phyloP scores from a whole-genome alignment of 805 yeast genomes.

The Saturnispora saitoi region DNA sequence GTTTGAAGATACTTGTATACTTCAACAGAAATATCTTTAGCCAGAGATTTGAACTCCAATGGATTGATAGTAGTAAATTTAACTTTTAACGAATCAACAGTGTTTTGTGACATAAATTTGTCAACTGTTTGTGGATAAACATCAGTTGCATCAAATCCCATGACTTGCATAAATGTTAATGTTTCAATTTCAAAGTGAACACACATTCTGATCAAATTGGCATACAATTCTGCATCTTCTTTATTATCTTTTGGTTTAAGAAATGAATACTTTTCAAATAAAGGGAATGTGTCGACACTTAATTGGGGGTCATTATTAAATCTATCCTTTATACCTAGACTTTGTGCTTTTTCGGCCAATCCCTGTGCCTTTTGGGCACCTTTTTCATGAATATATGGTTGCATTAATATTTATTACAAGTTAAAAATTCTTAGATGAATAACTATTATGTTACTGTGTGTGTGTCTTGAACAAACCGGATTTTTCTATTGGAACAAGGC shows the following conservation, averaged over 20 bases:
- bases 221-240: slow-evolving; percentile 9
- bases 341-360: slow-evolving; percentile 9
- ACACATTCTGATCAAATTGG: slow-evolving; percentile 12
- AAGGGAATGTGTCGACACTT: slow-evolving; percentile 10
- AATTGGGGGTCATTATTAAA: slow-evolving; percentile 12
- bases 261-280: slow-evolving; percentile 7
- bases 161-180: slow-evolving; percentile 11
- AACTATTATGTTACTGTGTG: no score
- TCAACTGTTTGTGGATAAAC: slow-evolving; percentile 10
- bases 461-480: no score
- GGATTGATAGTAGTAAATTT: not conserved
- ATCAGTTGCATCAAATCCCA: slow-evolving; percentile 10
- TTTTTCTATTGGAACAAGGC: not conserved
- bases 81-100: not conserved
- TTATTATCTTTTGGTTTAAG: slow-evolving; percentile 9
- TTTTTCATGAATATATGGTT: slow-evolving; percentile 9
- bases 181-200: slow-evolving; percentile 16
- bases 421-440: no score
- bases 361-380: slow-evolving; percentile 10
- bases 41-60: not conserved
- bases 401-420: slow-evolving; percentile 3
- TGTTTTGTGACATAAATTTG: slow-evolving; percentile 1
- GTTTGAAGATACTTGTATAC: not conserved
- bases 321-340: slow-evolving; percentile 10
- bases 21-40: not conserved